A percentile compares a stretch with the other conserved stretches of the same genome.
Conservation (phyloP, 1,139 yeast genomes). For the Pichia sp. region DNA sequence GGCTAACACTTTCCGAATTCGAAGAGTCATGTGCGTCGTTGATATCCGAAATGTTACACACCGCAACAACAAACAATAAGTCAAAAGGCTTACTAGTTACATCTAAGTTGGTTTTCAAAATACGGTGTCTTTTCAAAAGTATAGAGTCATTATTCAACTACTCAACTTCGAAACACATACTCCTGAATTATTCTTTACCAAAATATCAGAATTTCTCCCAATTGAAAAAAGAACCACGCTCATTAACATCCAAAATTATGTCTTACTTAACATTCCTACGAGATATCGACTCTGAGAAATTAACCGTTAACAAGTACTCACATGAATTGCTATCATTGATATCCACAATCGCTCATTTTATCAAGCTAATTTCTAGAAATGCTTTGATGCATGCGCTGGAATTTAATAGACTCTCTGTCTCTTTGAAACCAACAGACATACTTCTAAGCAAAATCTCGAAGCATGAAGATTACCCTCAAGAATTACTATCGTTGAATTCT, state of each 20-base stretch:
- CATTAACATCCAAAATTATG: conserved; percentile 75
- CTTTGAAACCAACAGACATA: conserved; percentile 58
- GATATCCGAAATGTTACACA: conserved; percentile 87
- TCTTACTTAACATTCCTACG: conserved; percentile 68
- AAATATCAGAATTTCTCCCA: conserved; percentile 22
- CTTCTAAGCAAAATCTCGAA: conserved; percentile 52
- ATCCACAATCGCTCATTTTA: conserved; percentile 89
- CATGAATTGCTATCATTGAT: conserved; percentile 78
- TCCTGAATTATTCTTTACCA: conserved; percentile 7
- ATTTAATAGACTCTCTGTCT: conserved; percentile 54
- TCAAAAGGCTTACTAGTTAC: conserved; percentile 67
- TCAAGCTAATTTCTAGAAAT: conserved; percentile 76
- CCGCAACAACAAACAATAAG: conserved; percentile 75
- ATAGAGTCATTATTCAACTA: conserved; percentile 47
- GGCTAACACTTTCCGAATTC: conserved; percentile 83
- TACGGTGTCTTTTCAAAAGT: conserved; percentile 74
- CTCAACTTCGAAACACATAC: conserved; percentile 4
- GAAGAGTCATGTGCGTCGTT: conserved; percentile 93
- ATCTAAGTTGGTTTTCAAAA: conserved; percentile 66
- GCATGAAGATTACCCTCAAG: conserved; percentile 39
- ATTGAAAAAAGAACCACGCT: conserved; percentile 77
- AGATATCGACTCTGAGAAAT: conserved; percentile 42
- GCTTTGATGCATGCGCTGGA: conserved; percentile 75
- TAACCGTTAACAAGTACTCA: conserved; percentile 35
- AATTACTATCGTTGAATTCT: background rate